Evolutionary conservation across 148 eudicot species (phyloP), one percentile per base, ranked within the genome.

Genomic region (Camellia sinensis): DNA sequence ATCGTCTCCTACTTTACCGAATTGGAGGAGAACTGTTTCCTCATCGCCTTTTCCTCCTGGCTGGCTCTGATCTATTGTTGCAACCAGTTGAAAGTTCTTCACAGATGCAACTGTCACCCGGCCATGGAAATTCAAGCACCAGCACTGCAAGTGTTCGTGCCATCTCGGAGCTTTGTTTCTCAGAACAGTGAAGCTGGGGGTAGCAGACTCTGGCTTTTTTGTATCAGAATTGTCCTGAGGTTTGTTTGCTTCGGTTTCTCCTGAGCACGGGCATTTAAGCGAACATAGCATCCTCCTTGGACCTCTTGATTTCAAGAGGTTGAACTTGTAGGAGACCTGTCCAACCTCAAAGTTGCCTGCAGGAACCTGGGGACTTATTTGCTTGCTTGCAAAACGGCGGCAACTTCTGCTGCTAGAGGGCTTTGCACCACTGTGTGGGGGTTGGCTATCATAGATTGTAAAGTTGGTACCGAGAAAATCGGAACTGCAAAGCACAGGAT

Each of bases 391-490:
- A 44, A 97, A 89, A 73, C 98, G 94, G n/a, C 99, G 97, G 45
- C 87, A 73, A 17, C 88, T 79, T 82, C 86, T 87, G 84, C 91
- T 91, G 85, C 92, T 90, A 0, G 95, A 89, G 64, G 94, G 93
- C 81, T 92, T 94, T 15, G 97, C 95, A 43, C 94, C 92, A 68
- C 75, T 74, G 85, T 92, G 90, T 67, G 98, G 99, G 29, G 99
- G 94, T 83, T 90, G 87, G 76, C 99, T 87, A 74, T 97, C 97
- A 75, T 91, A 97, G 79, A 97, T 90, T 29, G 85, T 92, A 80
- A 91, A 97, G 78, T 97, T 97, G 74, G 97, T 97, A 45, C 99
- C 99, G n/a, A 97, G 98, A 82, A 97, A 94, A 82, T 97, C 98
- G 83, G 99, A 97, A 80, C 98, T 97, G 92, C 77, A 77, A 79